Base-by-base conservation (phyloP, 139 green algal species). In the Chlorella ohadii region DNA sequence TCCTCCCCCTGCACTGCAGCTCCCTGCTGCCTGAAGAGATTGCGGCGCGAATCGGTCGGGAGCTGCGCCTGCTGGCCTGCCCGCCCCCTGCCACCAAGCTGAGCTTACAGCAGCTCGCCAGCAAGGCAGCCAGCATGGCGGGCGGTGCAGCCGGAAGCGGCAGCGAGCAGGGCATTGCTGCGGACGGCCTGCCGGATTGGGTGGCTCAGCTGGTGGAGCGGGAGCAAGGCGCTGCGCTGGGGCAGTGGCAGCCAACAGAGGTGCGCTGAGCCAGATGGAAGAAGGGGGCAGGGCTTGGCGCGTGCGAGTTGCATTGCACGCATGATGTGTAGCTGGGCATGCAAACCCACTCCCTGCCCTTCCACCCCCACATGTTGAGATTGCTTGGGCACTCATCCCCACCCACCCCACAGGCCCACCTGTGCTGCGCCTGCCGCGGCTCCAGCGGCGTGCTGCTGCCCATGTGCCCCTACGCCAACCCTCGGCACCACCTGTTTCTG, bases 401-500 rank as follows among this genome's bases (percentile, higher is more conserved):
- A n/a, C 64, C 64, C n/a, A 25, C n/a, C n/a, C 22, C 64, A 1
- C 64, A 71, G 64, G 47, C 72, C 28, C 61, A 47, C 72, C 55
- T 81, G 34, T 81, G 76, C 76, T 47, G 56, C 34, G 19, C 31
- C 36, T 82, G 76, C 76, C 57, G 15, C 34, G 76, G 76, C 57
- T 38, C 76, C 25, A 72, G 59, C 59, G 76, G 76, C 7, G 25
- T 63, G 17, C 77, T 88, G 33, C 75, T 79, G 20, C 84, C 84
- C 15, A 33, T 88, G 4, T 56, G 85, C 59, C 64, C 74, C 33
- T 75, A 86, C 44, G 44, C 81, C 25, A 88, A 85, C 67, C 84
- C 84, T 2, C 5, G 55, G 27, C 84, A 88, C 38, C 78, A 88
- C 70, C 33, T 73, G 5, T 88, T 84, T 44, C 68, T 88, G 2